Base-by-base conservation (phyloP, 805 yeast species). In the Ascoidea tarda region DNA sequence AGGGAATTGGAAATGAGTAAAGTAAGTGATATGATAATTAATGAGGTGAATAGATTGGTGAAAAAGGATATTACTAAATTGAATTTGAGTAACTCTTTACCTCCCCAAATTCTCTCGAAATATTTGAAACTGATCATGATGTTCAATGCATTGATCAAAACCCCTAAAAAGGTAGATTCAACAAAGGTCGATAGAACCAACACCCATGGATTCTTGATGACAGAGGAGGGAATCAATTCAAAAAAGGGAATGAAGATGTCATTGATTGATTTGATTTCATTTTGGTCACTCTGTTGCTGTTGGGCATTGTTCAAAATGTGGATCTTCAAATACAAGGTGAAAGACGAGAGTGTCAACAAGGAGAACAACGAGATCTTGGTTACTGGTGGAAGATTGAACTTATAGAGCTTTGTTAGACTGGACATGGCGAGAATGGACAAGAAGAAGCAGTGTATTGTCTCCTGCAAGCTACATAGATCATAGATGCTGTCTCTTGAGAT, bases 51-150 rank as follows among this genome's bases (percentile, higher is more conserved):
- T 5, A 82, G 59, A 63, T 84, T 83, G 46, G 89, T 78, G 31
- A 75, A 51, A 4, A 77, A 56, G 1, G 87, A 79, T 32, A 76
- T 65, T 5, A 74, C 62, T 6, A 71, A 48, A 6, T 76, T 62
- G 61, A 79, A 82, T 57, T 69, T 70, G 12, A 73, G 59, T 55
- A 78, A 67, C 57, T 79, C 84, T 48, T 61, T 66, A 33, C 77
- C 60, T 4, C 83, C 78, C 89, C 90, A 84, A 46, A 76, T 72
- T 55, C 74, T 73, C 60, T 84, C 90, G 57, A 82, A 73, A 66
- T 79, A 84, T 51, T 76, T 70, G 4, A 87, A 87, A 44, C 84
- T 74, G n/a, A 83, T 59, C 10, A 77, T 54, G 44, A 81, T 66
- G 59, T 77, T 78, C 50, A 70, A 62, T 49, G 78, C 56, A 32